These are phyloP conservation scores for Phytopythium kandeliae DNA, from an alignment of 352 stramenopile genomes.

Conservation along the genomic window DNA sequence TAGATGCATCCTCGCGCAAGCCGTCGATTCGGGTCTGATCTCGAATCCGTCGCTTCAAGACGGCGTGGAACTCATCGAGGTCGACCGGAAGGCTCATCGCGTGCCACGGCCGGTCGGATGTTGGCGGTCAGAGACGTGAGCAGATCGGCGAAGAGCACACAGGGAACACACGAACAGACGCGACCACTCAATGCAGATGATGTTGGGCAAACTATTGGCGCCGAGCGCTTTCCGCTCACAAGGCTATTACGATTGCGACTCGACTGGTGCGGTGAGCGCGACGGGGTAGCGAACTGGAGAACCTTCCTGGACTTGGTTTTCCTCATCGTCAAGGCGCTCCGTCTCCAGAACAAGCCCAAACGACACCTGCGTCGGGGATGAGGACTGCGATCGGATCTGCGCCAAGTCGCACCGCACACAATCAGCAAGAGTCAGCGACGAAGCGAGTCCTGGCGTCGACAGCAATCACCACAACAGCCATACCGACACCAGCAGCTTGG, in stretches of 20 bases:
- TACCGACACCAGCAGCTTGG: constrained; percentile 51
- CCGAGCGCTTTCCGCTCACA: not conserved
- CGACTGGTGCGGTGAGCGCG: constrained; percentile 36
- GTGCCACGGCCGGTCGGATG: not conserved
- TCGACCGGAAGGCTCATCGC: constrained; percentile 39
- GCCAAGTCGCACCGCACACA: not conserved
- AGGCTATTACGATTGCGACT: constrained; percentile 7
- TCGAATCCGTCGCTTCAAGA: constrained; percentile 49
- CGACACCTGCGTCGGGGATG: constrained; percentile 11
- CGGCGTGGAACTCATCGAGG: constrained; percentile 34
- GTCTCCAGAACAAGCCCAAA: constrained; percentile 56
- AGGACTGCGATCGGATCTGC: constrained; percentile 13
- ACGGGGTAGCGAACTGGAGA: constrained; percentile 39
- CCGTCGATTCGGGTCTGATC: constrained; percentile 51
- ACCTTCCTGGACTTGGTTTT: constrained; percentile 52
- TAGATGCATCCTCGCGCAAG: constrained; percentile 7
- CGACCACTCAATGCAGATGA: constrained; percentile 14
- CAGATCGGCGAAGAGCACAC: not conserved
- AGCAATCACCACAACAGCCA: not conserved
- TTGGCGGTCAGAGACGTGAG: not conserved
- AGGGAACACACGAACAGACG: constrained; percentile 17
- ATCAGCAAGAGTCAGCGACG: too few relatives aligned
- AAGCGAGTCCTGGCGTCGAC: too few relatives aligned
- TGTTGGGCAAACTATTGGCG: too few relatives aligned
- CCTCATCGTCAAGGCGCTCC: constrained; percentile 56